Base-by-base conservation (phyloP, 495 filamentous ascomycete species). In the Penicillium ucsense region DNA sequence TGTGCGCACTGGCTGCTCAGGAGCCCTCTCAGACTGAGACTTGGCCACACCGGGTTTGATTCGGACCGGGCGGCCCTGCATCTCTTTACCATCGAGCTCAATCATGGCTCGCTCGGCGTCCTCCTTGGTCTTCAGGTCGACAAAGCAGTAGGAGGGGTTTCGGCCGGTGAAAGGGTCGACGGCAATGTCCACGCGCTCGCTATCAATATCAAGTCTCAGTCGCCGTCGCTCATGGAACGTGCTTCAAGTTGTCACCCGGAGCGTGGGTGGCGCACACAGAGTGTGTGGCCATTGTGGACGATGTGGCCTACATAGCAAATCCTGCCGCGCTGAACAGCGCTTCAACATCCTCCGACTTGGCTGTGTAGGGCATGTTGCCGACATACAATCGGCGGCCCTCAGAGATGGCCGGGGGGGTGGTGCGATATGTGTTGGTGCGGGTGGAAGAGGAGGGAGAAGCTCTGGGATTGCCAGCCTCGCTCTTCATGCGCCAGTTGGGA, bases 121-220 rank as follows among this genome's bases (percentile, higher is more conserved):
- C n/a, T 78, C 76, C 47, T 70, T 69, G 31, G 67, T 73, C 12
- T 64, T 48, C 43, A 85, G 72, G 53, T 86, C 81, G 43, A 85
- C 75, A 45, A 85, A 86, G 64, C 82, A 86, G 64, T 85, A 86
- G 5, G 80, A 83, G 3, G 81, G 81, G 59, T 86, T 86, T 9
- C 81, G 64, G 38, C 79, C 79, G 27, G 78, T 82, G 55, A 83
- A 79, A 11, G 81, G 79, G 57, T 86, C 81, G 42, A 83, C 71
- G 6, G 80, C 79, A 57, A 85, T 83, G 56, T 81, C 79, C 49
- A 86, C 79, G 35, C 75, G 75, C 57, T 76, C 71, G 54, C 77
- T 72, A 59, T 64, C 52, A 55, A 53, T 38, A 46, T 53, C 45
- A 40, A 46, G 32, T 45, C 47, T 66, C 45, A 65, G 61, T 56